A percentile compares a stretch with the other conserved stretches of the same genome.
These are phyloP conservation scores for Tremella fuciformis DNA, from an alignment of 768 basidiomycete genomes.

Conservation along the genomic window DNA sequence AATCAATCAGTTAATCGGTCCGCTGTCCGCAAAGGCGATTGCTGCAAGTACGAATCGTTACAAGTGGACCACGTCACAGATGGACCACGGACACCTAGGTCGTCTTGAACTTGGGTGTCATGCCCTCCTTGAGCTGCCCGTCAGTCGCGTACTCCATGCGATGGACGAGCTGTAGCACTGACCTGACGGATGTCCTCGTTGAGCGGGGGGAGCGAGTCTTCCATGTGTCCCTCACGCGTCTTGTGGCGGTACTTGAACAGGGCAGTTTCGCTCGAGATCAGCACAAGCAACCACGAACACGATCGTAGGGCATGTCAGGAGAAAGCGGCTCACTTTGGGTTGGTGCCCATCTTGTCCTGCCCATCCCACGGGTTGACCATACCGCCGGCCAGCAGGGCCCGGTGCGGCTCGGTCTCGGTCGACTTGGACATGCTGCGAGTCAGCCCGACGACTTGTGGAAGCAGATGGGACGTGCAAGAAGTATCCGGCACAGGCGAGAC, in stretches of 20 bases:
- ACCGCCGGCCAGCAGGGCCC: slow-evolving; percentile 29
- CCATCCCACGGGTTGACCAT: slow-evolving; percentile 49
- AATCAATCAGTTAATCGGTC: too few relatives aligned
- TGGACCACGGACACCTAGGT: too few relatives aligned
- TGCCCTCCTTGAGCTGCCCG: too few relatives aligned
- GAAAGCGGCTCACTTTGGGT: slow-evolving; percentile 34
- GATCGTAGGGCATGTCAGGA: background rate
- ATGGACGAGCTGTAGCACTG: background rate
- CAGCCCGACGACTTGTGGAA: background rate
- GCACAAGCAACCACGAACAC: background rate
- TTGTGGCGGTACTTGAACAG: slow-evolving; percentile 12
- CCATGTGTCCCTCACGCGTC: slow-evolving; percentile 33
- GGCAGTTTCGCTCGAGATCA: background rate
- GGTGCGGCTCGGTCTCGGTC: slow-evolving; percentile 37
- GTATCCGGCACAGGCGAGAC: slow-evolving; percentile 47
- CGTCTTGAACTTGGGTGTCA: too few relatives aligned
- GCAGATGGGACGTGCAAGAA: slow-evolving; percentile 44
- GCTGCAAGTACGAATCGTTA: too few relatives aligned
- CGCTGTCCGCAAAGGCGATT: too few relatives aligned
- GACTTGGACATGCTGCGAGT: slow-evolving; percentile 42
- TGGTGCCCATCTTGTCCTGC: slow-evolving; percentile 36
- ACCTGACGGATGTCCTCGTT: slow-evolving; percentile 1
- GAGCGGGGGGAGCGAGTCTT: slow-evolving; percentile 43
- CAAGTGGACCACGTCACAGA: too few relatives aligned
- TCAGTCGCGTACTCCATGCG: too few relatives aligned